Evolutionary conservation across 2,329 filamentous ascomycete genomes (phyloP), one percentile per base, ranked within the genome.

Genomic region (Talaromyces sp.): DNA sequence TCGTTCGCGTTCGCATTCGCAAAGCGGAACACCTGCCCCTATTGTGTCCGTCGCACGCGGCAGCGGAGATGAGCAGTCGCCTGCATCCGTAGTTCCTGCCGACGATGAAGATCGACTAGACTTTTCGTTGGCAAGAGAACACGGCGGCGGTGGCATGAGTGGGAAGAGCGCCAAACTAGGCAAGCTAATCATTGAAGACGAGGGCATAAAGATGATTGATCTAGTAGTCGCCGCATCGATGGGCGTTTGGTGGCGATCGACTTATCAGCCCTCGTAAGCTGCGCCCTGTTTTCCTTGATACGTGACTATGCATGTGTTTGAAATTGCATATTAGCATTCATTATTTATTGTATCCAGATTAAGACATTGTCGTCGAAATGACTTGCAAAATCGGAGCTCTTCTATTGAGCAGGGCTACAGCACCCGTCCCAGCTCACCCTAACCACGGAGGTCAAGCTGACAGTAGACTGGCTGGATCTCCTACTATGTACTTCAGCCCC

Each of bases 131-230:
- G 94, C 93, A 0, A 86, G 87, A 68, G 94, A 98, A 77, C 87
- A 86, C 64, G 93, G 93, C 0, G 94, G 94, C 1, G 94, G 94
- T 25, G 94, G 94, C 0, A 90, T 91, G 73, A 85, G 89, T 52
- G 94, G 94, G 0, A 93, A 91, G 75, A 87, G 91, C 72, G 93
- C 92, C 3, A 99, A 99, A 80, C 81, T 99, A 71, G 95, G 94
- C 0, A 99, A 98, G 78, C 81, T 99, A 61, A 92, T 98, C 61
- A 85, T 99, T 43, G 87, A 93, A 70, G 88, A 94, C 64, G 93
- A 96, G 72, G 95, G 95, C 0, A 80, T 96, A 69, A 96, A 96
- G 81, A 98, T 99, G 94, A 78, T 98, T 72, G 95, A 99, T 81
- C 77, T 99, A 66, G 83, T 96, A 0, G 92, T 99, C 22, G 92